These are phyloP conservation scores for Taphrina flavorubra DNA, from an alignment of 1,139 yeast species.

Conservation along the genomic window DNA sequence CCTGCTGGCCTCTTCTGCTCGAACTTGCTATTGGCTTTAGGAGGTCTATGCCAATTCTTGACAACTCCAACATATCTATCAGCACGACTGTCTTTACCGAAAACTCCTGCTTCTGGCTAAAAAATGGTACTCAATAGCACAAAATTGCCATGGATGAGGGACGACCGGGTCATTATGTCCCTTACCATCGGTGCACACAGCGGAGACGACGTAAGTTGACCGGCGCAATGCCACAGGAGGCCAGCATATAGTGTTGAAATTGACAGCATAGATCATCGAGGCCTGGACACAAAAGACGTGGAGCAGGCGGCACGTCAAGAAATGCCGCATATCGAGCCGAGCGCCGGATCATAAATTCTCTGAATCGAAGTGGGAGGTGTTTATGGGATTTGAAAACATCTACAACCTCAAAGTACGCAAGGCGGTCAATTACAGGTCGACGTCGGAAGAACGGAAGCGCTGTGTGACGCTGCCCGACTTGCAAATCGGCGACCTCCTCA, in stretches of 20 bases:
- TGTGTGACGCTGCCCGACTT: conserved; percentile 20
- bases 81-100: too few species aligned
- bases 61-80: too few species aligned
- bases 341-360: conserved; percentile 26
- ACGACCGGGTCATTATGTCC: conserved; percentile 37
- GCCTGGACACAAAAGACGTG: conserved; percentile 29
- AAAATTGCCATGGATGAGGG: conserved; percentile 41
- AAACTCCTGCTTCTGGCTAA: too few species aligned
- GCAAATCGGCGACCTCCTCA: conserved; percentile 4
- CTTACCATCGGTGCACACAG: conserved; percentile 34
- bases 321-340: conserved; percentile 14
- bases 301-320: conserved; percentile 25
- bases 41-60: too few species aligned
- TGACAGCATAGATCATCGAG: conserved; percentile 14
- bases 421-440: conserved; percentile 20
- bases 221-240: not conserved
- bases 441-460: conserved; percentile 12
- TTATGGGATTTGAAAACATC: conserved; percentile 34
- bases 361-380: conserved; percentile 24
- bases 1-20: not conserved
- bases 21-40: too few species aligned
- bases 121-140: conserved; percentile 36
- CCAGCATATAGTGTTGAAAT: not conserved
- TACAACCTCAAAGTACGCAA: conserved; percentile 33
- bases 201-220: conserved; percentile 16